Conservation (phyloP, 305 asterid genomes). For the Rubia peregrina region DNA sequence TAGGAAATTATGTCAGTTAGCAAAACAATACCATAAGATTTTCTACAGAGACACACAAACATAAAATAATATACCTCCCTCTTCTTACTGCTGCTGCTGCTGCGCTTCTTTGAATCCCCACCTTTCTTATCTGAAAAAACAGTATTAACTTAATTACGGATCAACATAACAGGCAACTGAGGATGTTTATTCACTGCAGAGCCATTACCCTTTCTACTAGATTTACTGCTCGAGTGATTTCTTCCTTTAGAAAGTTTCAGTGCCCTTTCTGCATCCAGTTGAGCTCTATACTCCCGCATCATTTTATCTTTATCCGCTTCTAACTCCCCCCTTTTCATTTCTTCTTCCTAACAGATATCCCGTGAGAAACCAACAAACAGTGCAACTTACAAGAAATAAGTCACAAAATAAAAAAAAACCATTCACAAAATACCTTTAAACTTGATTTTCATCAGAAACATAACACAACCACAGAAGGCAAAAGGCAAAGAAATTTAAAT, state of each 20-base stretch:
- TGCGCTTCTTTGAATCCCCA: conserved; percentile 65
- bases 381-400: conserved; percentile 15
- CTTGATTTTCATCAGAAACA: neutral
- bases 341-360: conserved; percentile 77
- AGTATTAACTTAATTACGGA: conserved; percentile 10
- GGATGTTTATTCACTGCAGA: conserved; percentile 11
- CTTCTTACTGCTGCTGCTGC: conserved; percentile 72
- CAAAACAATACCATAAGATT: neutral
- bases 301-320: conserved; percentile 95
- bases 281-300: conserved; percentile 97
- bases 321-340: conserved; percentile 86
- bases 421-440: neutral
- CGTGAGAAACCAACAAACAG: conserved; percentile 15
- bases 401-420: neutral
- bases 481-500: neutral
- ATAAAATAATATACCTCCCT: conserved; percentile 58
- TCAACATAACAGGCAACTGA: conserved; percentile 8
- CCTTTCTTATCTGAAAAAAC: conserved; percentile 67
- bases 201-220: conserved; percentile 55
- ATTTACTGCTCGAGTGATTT: conserved; percentile 73
- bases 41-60: conserved; percentile 1
- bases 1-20: neutral
- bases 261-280: conserved; percentile 93
- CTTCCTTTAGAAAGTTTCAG: conserved; percentile 75
- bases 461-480: neutral